phyloP scores from a whole-genome alignment of 495 filamentous ascomycete genomes.

The Penicillium steckii region DNA sequence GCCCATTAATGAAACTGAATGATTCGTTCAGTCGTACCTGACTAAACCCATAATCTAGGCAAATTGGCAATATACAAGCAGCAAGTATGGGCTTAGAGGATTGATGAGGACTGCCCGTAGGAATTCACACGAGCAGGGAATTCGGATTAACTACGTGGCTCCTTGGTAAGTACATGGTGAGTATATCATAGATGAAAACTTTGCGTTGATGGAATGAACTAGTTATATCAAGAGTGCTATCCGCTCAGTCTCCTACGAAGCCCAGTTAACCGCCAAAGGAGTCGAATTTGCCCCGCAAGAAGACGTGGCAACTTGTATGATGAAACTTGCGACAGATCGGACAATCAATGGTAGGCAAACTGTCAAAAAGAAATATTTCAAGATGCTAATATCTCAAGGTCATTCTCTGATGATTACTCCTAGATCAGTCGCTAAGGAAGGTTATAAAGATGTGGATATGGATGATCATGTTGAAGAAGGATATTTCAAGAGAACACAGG shows the following conservation, averaged over 20 bases:
- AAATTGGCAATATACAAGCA: conserved; percentile 34
- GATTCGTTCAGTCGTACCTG: too few species aligned
- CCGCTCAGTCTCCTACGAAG: conserved; percentile 20
- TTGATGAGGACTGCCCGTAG: conserved; percentile 32
- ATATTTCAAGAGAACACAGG: conserved; percentile 18
- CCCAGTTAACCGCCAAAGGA: conserved; percentile 23
- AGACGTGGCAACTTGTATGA: conserved; percentile 27
- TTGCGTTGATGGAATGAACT: background rate
- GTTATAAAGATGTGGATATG: conserved; percentile 18
- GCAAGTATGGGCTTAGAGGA: conserved; percentile 35
- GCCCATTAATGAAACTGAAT: too few species aligned
- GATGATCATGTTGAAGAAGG: conserved; percentile 21
- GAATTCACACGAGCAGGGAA: conserved; percentile 29
- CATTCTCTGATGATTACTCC: conserved; percentile 21
- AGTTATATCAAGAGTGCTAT: conserved; percentile 26
- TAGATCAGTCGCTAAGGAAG: conserved; percentile 17
- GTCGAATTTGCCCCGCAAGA: conserved; percentile 30
- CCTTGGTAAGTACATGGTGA: conserved; percentile 20
- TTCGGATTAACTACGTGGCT: conserved; percentile 34
- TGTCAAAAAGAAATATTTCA: background rate
- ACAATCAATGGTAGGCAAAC: conserved; percentile 26
- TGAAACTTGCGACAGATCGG: conserved; percentile 31
- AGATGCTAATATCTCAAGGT: conserved; percentile 1
- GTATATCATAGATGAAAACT: background rate
- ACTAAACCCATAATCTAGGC: conserved; percentile 7